Evolutionary conservation across 352 stramenopile species (phyloP), one percentile per base, ranked within the genome.

Genomic region (Phytophthora sansomeana): DNA sequence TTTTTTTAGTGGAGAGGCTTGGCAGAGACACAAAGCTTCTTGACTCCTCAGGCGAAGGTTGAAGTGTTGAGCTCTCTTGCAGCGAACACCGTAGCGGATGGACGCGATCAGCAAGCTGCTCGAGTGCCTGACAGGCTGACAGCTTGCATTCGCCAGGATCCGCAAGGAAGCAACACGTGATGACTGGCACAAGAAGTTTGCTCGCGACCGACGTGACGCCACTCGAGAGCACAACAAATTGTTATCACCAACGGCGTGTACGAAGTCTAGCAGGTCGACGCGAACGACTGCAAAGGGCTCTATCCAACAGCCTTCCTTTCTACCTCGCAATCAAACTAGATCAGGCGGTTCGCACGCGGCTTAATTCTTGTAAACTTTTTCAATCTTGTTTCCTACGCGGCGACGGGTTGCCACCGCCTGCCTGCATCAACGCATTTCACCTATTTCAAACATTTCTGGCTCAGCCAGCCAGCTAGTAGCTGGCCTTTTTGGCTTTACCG

Each of bases 361-460:
- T 71, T 16, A 62, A 62, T 73, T 73, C 52, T 59, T 73, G 65
- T 69, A 69, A 72, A 67, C 42, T 52, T 71, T 67, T 67, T 30
- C 42, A 26, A 33, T 61, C 28, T 41, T 67, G 54, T 39, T 51
- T 63, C 47, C 39, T 56, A 52, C 49, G 50, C 48, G 17, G 24
- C 17, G 41, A 28, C 41, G 29, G 24, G 16, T 30, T 54, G 38
- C 26, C 36, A 50, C 19, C 36, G 35, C 52, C 39, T 59, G n/a
- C 54, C 13, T 39, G 36, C 53, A 49, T 46, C 41, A 47, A 53
- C 46, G 43, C 38, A 67, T 49, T 71, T 55, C 35, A 48, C 67
- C 42, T 67, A 66, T 69, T 73, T 64, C 63, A 74, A 71, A 67
- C 57, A 57, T 63, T 10, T 36, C 53, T 17, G 42, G 39, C 58